Evolutionary conservation across 495 filamentous ascomycete species (phyloP).

Genomic region (Penicillium crystallinum): DNA sequence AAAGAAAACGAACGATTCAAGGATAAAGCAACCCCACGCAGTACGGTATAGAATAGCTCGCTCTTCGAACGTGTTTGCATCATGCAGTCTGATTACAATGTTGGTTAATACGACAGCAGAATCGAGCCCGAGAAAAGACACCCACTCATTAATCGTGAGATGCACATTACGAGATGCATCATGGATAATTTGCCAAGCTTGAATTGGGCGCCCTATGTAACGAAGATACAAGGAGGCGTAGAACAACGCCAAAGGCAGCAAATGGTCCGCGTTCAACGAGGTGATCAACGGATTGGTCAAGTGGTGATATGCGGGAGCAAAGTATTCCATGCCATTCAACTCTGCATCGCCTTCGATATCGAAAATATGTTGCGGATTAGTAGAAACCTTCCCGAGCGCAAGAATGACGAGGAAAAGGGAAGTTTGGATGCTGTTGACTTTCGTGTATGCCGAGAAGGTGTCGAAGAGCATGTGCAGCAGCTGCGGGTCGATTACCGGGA

Average conservation of each 20-base stretch:
- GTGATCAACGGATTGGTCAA: neutral
- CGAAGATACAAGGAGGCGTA: slow-evolving; percentile 19
- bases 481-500: slow-evolving; percentile 10
- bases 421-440: slow-evolving; percentile 1
- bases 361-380: neutral
- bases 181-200: slow-evolving; percentile 12
- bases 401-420: slow-evolving; percentile 13
- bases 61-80: neutral
- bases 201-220: slow-evolving; percentile 13
- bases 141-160: slow-evolving; percentile 11
- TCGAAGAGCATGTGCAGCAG: slow-evolving; percentile 6
- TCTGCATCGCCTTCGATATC: slow-evolving; percentile 9
- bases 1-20: slow-evolving; percentile 12
- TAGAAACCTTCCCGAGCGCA: slow-evolving; percentile 12
- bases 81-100: slow-evolving; percentile 7
- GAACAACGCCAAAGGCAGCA: slow-evolving; percentile 12
- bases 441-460: slow-evolving; percentile 6
- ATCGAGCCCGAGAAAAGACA: neutral
- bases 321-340: slow-evolving; percentile 13
- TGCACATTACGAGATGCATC: slow-evolving; percentile 9
- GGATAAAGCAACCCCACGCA: slow-evolving; percentile 18
- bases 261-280: slow-evolving; percentile 2
- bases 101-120: neutral
- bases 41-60: slow-evolving; percentile 9
- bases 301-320: slow-evolving; percentile 11